Percentiles rank a stretch among this genome's conserved stretches.
Conservation (phyloP, 2,329 filamentous ascomycete species). For the Coleophoma crateriformis region DNA sequence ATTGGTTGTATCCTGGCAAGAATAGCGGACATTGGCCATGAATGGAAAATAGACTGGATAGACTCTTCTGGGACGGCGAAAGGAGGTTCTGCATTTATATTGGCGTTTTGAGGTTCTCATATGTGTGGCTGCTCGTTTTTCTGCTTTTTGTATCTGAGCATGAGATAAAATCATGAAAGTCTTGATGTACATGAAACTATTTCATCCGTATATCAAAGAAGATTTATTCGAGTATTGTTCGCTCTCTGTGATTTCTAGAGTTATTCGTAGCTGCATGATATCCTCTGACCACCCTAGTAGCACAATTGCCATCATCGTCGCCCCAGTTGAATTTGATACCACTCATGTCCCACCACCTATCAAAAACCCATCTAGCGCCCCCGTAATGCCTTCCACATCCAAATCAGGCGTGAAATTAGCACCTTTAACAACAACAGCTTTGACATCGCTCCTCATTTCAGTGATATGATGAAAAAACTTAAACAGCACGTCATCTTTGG, state of each 20-base stretch:
- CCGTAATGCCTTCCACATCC: slow-evolving; percentile 1
- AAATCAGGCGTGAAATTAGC: slow-evolving; percentile 1
- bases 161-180: too few relatives aligned
- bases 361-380: not conserved
- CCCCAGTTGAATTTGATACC: too few relatives aligned
- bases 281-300: too few relatives aligned
- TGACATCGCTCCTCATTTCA: slow-evolving; percentile 1
- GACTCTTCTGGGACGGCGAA: not conserved
- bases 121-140: too few relatives aligned
- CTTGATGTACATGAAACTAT: too few relatives aligned
- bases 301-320: too few relatives aligned
- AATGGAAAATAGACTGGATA: not conserved
- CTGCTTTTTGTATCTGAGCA: too few relatives aligned
- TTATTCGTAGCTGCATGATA: too few relatives aligned
- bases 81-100: not conserved
- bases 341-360: too few relatives aligned
- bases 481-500: slow-evolving; percentile 5
- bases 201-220: too few relatives aligned
- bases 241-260: too few relatives aligned
- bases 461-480: slow-evolving; percentile 2
- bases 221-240: too few relatives aligned
- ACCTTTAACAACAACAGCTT: slow-evolving; percentile 1
- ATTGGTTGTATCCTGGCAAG: slow-evolving; percentile 23
- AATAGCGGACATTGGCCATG: not conserved
- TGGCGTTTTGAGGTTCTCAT: not conserved